These are phyloP conservation scores for Acanthamoeba sp. DNA, from an alignment of 208 protist genomes.

Conservation along the genomic window DNA sequence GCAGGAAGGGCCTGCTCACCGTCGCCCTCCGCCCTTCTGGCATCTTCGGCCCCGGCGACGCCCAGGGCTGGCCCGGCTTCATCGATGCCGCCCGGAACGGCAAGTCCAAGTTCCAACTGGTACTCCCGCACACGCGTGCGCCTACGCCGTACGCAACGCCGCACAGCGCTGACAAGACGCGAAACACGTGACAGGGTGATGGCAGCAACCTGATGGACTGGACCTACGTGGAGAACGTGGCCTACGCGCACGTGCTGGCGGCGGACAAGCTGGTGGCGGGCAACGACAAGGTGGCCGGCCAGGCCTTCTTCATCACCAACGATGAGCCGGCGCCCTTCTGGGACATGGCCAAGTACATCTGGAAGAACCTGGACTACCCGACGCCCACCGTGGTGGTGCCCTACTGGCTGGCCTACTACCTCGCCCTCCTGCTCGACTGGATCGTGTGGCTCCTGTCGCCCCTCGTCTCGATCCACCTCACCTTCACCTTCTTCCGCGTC, in stretches of 20 bases:
- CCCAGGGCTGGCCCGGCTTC: constrained; percentile 80
- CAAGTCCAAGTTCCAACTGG: constrained; percentile 84
- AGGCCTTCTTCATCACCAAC: constrained; percentile 85
- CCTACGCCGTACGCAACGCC: neutral
- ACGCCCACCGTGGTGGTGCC: constrained; percentile 75
- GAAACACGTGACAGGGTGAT: neutral
- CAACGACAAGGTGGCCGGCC: constrained; percentile 52
- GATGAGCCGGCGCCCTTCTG: constrained; percentile 83
- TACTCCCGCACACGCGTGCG: neutral
- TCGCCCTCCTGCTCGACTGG: constrained; percentile 76
- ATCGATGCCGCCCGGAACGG: constrained; percentile 79
- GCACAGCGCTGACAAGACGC: neutral
- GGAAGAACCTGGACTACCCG: constrained; percentile 79
- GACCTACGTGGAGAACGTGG: constrained; percentile 85
- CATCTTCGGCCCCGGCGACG: constrained; percentile 83
- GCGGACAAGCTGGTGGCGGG: constrained; percentile 70
- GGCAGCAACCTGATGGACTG: constrained; percentile 83
- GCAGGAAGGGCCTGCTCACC: constrained; percentile 68
- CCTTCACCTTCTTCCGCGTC: constrained; percentile 81
- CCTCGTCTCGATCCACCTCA: constrained; percentile 75
- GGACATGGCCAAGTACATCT: constrained; percentile 82
- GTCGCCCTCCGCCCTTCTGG: constrained; percentile 74
- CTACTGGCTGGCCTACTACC: constrained; percentile 72
- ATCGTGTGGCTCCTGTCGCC: constrained; percentile 66
- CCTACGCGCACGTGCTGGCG: constrained; percentile 80